Conservation (phyloP, 148 eudicot genomes). For the Rhododendron simsii region DNA sequence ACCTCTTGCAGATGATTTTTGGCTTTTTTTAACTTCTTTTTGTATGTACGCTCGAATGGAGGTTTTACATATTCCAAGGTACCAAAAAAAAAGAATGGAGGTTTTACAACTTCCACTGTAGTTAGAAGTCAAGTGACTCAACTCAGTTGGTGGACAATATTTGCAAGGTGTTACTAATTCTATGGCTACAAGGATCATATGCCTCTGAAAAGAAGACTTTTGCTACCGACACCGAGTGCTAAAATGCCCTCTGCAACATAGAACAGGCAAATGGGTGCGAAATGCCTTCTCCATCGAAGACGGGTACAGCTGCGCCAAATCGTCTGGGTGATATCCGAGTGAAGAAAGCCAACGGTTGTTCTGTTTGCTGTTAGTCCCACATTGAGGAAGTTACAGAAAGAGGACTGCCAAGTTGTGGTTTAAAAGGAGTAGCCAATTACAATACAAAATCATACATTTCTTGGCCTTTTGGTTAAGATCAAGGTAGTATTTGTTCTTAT, state of each 20-base stretch:
- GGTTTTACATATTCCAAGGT: too few relatives aligned
- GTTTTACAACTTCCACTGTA: too few relatives aligned
- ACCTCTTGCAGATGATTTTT: too few relatives aligned
- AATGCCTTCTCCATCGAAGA: neutral
- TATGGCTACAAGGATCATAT: neutral
- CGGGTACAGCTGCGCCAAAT: neutral
- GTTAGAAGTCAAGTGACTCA: too few relatives aligned
- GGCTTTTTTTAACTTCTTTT: too few relatives aligned
- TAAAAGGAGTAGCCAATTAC: neutral
- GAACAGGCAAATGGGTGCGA: neutral
- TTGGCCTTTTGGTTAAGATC: conserved; percentile 87
- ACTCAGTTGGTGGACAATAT: too few relatives aligned
- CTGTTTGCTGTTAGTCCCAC: neutral
- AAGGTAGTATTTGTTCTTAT: conserved; percentile 40
- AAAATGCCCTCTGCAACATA: neutral
- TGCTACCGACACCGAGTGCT: neutral
- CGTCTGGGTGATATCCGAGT: neutral
- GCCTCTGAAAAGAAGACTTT: conserved; percentile 10
- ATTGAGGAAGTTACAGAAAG: neutral
- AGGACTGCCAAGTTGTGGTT: neutral
- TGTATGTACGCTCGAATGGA: too few relatives aligned
- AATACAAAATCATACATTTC: conserved; percentile 22
- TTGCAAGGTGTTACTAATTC: too few relatives aligned
- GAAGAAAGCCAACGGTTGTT: neutral
- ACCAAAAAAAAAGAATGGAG: too few relatives aligned